Base-by-base conservation (phyloP, 805 yeast species). In the Saccharomycopsis fodiens region DNA sequence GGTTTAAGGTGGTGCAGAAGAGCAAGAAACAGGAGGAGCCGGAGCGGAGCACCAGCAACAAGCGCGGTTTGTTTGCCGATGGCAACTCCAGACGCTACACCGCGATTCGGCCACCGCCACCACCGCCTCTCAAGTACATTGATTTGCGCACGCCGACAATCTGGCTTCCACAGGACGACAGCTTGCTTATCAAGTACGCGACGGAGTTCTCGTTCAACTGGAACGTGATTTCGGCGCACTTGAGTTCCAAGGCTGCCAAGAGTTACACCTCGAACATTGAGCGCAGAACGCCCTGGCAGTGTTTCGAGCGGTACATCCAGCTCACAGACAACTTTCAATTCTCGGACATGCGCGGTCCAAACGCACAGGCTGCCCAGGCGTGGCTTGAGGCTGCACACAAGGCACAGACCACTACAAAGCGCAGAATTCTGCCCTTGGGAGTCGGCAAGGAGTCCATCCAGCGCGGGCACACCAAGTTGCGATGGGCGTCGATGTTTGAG, bases 401-500 rank as follows among this genome's bases (percentile, higher is more conserved):
- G 56, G 85, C 88, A 1, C 97, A 91, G 61, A 82, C 84, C 46
- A 79, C 88, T 2, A 85, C 95, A 4, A 86, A 87, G 59, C 72
- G 96, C 54, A 76, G 97, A 50, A 85, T 89, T 5, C 79, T 93
- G 0, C 97, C 97, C 0, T 66, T 91, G 29, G 96, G 97, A 42
- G 94, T 93, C n/a, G 91, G 95, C 0, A 75, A 78, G 19, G 97
- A 91, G 56, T 84, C 95, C 0, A 83, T 88, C 39, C 97, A 91
- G 62, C 68, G 97, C 52, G 98, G 98, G 16, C 96, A 93, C 57
- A 70, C 85, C 48, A 71, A 95, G 44, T 68, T 91, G 48, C 74
- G 97, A 53, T 93, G 97, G 97, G 96, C 96, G 0, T 84, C 95
- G 45, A 84, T 93, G 86, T 86, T 93, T 67, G 98, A 93, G 59